Percentiles rank a stretch among this genome's conserved stretches.
Evolutionary conservation across 202 grass and related monocot species (phyloP).

Genomic region (Panicum hallii): DNA sequence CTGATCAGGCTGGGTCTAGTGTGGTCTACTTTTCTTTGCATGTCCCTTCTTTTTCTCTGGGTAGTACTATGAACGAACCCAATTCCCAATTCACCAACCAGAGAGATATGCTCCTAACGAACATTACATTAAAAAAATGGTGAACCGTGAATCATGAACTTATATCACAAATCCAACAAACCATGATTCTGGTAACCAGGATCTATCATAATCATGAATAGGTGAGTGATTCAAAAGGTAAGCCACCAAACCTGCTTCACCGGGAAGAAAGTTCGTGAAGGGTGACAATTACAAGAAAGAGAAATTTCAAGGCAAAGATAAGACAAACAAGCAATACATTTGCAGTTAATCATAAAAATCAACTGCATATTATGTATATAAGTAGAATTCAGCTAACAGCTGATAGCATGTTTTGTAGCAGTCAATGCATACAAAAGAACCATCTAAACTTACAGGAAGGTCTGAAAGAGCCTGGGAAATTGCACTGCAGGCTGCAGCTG

Average conservation of each 20-base stretch:
- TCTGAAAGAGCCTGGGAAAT: constrained; percentile 78
- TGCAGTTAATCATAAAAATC: constrained; percentile 8
- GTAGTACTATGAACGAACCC: not conserved
- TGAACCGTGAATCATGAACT: not conserved
- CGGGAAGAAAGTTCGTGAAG: not conserved
- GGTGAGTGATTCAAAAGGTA: not conserved
- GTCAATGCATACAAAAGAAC: not conserved
- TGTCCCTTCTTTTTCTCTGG: not conserved
- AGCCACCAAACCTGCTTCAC: not conserved
- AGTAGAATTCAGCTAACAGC: constrained; percentile 6
- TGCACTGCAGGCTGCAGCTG: constrained; percentile 92
- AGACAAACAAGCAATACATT: not conserved
- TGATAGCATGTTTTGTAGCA: not conserved
- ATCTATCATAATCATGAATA: not conserved
- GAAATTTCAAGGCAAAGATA: not conserved
- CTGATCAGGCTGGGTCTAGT: not conserved
- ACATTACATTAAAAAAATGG: not conserved
- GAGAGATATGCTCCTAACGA: no score
- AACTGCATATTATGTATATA: constrained; percentile 22
- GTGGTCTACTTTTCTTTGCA: not conserved
- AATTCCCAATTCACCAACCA: not conserved
- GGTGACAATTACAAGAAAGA: constrained; percentile 14
- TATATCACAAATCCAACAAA: not conserved
- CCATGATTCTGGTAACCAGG: not conserved
- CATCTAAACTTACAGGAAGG: constrained; percentile 69